These are phyloP conservation scores for Rosa persica DNA, from an alignment of 306 rosid species.

Conservation along the genomic window DNA sequence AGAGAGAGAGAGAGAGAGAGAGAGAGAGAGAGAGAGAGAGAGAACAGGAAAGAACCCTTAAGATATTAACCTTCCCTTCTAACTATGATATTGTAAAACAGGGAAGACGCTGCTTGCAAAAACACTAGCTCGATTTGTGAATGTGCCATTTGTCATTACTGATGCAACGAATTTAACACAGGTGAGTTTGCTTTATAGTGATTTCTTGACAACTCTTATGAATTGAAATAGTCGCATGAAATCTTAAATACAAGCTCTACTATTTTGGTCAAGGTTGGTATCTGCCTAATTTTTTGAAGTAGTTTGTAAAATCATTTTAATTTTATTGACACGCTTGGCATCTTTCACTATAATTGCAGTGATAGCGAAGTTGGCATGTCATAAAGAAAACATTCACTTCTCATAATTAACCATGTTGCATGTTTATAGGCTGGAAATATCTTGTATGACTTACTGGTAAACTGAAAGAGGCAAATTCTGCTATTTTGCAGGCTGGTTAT, in stretches of 20 bases:
- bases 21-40: no score
- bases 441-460: slow-evolving; percentile 14
- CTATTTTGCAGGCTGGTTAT: slow-evolving; percentile 90
- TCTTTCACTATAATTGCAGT: neutral
- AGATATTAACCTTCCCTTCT: slow-evolving; percentile 24
- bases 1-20: no score
- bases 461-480: slow-evolving; percentile 30
- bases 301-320: slow-evolving; percentile 11
- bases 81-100: slow-evolving; percentile 43
- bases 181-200: slow-evolving; percentile 45
- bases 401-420: neutral
- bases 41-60: neutral
- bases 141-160: slow-evolving; percentile 94
- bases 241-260: no score
- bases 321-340: neutral
- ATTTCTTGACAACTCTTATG: slow-evolving; percentile 21
- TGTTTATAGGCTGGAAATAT: slow-evolving; percentile 9
- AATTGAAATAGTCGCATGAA: slow-evolving; percentile 2
- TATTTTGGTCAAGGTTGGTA: slow-evolving; percentile 7
- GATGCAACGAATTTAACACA: slow-evolving; percentile 98
- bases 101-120: slow-evolving; percentile 98
- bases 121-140: slow-evolving; percentile 93
- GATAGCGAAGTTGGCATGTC: slow-evolving; percentile 1
- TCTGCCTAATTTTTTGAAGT: slow-evolving; percentile 2
- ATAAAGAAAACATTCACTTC: neutral